Conservation (phyloP, 331 rosid genomes). For the Spiraea crenata region DNA sequence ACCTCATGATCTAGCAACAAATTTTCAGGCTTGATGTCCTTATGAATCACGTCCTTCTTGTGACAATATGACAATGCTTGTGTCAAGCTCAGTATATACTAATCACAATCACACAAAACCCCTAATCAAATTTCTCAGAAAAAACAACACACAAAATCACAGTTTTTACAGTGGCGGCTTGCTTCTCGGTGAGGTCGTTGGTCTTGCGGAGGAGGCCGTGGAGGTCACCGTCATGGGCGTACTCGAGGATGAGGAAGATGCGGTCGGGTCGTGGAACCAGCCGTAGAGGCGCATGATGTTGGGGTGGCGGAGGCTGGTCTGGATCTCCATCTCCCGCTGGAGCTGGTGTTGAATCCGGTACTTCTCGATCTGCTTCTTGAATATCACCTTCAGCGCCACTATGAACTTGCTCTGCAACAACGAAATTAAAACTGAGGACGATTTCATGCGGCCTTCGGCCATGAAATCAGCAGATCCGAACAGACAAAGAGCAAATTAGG, state of each 20-base stretch:
- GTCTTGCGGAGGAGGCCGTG: conserved; percentile 54
- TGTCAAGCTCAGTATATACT: too few species aligned
- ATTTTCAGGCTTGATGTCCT: too few species aligned
- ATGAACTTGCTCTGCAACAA: conserved; percentile 63
- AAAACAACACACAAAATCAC: too few species aligned
- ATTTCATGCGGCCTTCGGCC: too few species aligned
- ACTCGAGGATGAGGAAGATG: too few species aligned
- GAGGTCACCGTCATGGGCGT: conserved; percentile 78
- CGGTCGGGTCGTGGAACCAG: too few species aligned
- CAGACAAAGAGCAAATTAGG: too few species aligned
- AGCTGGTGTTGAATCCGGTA: conserved; percentile 65
- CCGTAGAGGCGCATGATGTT: too few species aligned
- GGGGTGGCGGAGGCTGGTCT: conserved; percentile 19
- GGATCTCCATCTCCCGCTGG: conserved; percentile 82
- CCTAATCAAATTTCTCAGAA: too few species aligned
- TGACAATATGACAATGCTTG: too few species aligned
- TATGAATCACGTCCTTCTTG: too few species aligned
- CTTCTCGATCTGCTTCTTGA: conserved; percentile 69
- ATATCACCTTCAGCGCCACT: conserved; percentile 71
- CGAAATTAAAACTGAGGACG: background rate
- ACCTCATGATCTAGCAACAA: conserved; percentile 52
- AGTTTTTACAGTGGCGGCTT: conserved; percentile 51
- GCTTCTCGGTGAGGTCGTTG: conserved; percentile 26
- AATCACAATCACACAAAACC: background rate
- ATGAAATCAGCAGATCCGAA: too few species aligned